phyloP scores from a whole-genome alignment of 169 alveolate species.

The Theileria orientalis region DNA sequence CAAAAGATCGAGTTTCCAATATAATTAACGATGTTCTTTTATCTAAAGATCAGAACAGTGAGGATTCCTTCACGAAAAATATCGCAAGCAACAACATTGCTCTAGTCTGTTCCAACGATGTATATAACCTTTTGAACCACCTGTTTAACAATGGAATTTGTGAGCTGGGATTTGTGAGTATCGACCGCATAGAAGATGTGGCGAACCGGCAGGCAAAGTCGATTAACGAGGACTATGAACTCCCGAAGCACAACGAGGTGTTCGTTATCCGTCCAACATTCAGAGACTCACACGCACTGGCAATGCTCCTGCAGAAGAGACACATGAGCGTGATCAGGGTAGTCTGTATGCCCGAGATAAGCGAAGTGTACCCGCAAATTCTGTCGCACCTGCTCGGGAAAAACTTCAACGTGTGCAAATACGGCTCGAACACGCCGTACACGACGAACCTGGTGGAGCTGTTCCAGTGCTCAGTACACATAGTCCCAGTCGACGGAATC shows the following conservation, averaged over 20 bases:
- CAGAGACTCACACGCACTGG: slow-evolving; percentile 23
- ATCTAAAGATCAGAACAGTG: not conserved
- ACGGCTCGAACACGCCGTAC: slow-evolving; percentile 21
- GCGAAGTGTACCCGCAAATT: slow-evolving; percentile 60
- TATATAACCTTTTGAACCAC: slow-evolving; percentile 15
- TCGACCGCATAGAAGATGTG: slow-evolving; percentile 9
- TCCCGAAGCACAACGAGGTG: not conserved
- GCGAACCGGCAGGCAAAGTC: not conserved
- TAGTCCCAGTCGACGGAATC: slow-evolving; percentile 58
- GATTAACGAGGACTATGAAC: not conserved
- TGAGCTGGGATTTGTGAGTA: slow-evolving; percentile 33
- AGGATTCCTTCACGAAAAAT: not conserved
- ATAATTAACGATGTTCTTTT: not conserved
- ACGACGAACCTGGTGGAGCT: slow-evolving; percentile 42
- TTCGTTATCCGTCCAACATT: slow-evolving; percentile 51
- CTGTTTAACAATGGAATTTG: slow-evolving; percentile 25
- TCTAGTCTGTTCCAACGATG: slow-evolving; percentile 51
- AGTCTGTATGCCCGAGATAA: slow-evolving; percentile 50
- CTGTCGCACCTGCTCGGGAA: slow-evolving; percentile 43
- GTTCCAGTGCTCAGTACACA: slow-evolving; percentile 38
- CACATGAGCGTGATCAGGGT: slow-evolving; percentile 30
- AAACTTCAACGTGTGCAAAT: slow-evolving; percentile 26
- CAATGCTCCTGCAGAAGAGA: slow-evolving; percentile 16
- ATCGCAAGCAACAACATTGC: slow-evolving; percentile 5
- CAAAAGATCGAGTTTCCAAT: slow-evolving; percentile 1